These are phyloP conservation scores for Pythium phragmitis DNA, from an alignment of 352 stramenopile species.

Conservation along the genomic window DNA sequence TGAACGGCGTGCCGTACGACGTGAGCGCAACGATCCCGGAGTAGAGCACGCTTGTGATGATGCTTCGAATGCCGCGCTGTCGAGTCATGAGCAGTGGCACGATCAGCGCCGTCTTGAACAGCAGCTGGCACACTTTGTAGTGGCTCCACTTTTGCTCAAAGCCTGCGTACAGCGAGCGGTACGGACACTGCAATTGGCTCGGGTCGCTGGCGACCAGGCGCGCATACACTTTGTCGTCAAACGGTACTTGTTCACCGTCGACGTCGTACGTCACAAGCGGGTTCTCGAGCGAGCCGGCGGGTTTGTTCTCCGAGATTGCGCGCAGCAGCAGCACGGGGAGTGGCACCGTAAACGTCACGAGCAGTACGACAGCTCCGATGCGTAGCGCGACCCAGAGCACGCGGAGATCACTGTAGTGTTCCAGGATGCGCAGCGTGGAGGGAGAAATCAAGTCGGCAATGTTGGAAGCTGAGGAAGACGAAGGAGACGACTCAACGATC, in stretches of 20 bases:
- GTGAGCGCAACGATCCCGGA: slow-evolving; percentile 30
- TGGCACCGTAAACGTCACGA: slow-evolving; percentile 39
- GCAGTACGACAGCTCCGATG: slow-evolving; percentile 26
- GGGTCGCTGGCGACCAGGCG: slow-evolving; percentile 34
- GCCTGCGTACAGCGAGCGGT: slow-evolving; percentile 47
- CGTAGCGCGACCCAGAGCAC: slow-evolving; percentile 30
- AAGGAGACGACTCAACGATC: slow-evolving; percentile 12
- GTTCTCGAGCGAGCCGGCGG: slow-evolving; percentile 40
- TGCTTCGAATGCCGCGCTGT: slow-evolving; percentile 14
- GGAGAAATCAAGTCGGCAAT: slow-evolving; percentile 14
- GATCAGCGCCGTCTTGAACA: slow-evolving; percentile 41
- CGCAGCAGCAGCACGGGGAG: slow-evolving; percentile 31
- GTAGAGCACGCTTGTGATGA: slow-evolving; percentile 28
- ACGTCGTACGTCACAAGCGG: slow-evolving; percentile 40
- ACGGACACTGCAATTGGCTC: slow-evolving; percentile 42
- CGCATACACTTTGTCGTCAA: slow-evolving; percentile 47
- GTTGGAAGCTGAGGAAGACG: background rate
- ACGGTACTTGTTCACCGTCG: slow-evolving; percentile 35
- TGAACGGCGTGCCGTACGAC: slow-evolving; percentile 40
- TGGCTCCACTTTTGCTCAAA: slow-evolving; percentile 49
- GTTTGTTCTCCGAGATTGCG: slow-evolving; percentile 39
- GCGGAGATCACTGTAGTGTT: slow-evolving; percentile 6
- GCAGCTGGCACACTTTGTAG: slow-evolving; percentile 50
- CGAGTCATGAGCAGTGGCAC: slow-evolving; percentile 31
- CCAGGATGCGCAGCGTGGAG: slow-evolving; percentile 13